Base-by-base conservation (phyloP, 2,329 filamentous ascomycete genomes). In the Penicillium olsonii region DNA sequence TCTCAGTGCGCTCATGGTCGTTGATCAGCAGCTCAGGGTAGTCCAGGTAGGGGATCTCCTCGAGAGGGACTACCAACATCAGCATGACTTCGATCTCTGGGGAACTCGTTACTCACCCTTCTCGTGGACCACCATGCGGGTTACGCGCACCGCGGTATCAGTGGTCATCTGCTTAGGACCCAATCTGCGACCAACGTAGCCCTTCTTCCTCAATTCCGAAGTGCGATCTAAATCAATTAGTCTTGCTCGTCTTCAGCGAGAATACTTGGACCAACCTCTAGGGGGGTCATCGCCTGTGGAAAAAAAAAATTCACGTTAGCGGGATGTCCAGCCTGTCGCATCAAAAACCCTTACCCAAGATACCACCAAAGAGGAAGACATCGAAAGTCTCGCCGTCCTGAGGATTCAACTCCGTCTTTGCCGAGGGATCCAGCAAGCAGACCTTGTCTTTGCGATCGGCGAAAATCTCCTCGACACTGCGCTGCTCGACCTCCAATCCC, bases 101-200 rank as follows among this genome's bases (percentile, higher is more conserved):
- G 20, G 10, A 2, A 17, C 24, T 8, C 37, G 19, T 27, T n/a
- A 49, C 42, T 48, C 44, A 95, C 92, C 82, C 75, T 87, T 87
- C 57, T 92, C 84, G 65, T 95, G 88, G 10, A 92, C 85, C 5
- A 97, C 88, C 61, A 95, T 87, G 57, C 94, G 84, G 26, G 94
- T 97, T 37, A 96, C 92, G 59, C 94, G 83, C 42, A 96, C 94
- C 4, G 94, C 94, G 17, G 94, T 99, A 69, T 99, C 94, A 4
- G 94, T 99, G 3, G 94, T 97, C 92, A 99, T 96, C 73, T 99
- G 94, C 62, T 92, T 87, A 7, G 92, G 90, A 0, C 94, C 94
- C 24, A 99, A 78, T 50, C 94, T 82, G 45, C 94, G 85, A 50
- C 92, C 91, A 50, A 86, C 79, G 63, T 95, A 99, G 3, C 94